Conservation (phyloP, 106 monocot species). For the Amphibolis antarctica region DNA sequence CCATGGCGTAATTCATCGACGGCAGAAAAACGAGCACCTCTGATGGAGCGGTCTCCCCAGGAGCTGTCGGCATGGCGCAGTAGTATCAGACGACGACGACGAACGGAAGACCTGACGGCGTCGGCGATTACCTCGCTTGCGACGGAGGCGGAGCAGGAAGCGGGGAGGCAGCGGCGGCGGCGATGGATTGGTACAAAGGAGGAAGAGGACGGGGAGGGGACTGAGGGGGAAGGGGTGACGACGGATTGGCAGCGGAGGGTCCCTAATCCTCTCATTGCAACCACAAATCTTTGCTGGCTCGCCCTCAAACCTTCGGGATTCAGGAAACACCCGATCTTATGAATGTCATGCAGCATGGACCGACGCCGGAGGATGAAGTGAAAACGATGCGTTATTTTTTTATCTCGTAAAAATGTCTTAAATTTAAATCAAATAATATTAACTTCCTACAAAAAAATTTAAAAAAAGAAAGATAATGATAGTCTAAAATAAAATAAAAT, state of each 20-base stretch:
- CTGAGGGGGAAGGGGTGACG: background rate
- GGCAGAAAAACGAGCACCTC: slow-evolving; percentile 25
- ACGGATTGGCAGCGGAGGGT: background rate
- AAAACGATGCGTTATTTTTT: too few species aligned
- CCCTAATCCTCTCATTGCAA: background rate
- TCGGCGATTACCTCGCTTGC: slow-evolving; percentile 16
- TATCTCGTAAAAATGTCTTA: too few species aligned
- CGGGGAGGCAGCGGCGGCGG: background rate
- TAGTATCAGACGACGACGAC: slow-evolving; percentile 69
- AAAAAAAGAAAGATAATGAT: too few species aligned
- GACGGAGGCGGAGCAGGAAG: slow-evolving; percentile 15
- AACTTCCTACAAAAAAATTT: too few species aligned
- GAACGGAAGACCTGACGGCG: slow-evolving; percentile 13
- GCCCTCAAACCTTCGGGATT: background rate
- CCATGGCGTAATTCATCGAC: background rate
- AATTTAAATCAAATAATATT: too few species aligned
- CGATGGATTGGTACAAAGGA: background rate
- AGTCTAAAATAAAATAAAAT: too few species aligned
- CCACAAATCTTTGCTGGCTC: background rate
- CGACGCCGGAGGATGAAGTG: too few species aligned
- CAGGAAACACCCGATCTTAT: too few species aligned
- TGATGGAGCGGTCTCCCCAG: slow-evolving; percentile 32
- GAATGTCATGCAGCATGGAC: too few species aligned
- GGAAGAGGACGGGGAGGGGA: slow-evolving; percentile 7
- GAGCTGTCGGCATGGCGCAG: slow-evolving; percentile 90